Evolutionary conservation across 805 yeast genomes (phyloP), one percentile per base, ranked within the genome.

Genomic region (Teunomyces cretensis): DNA sequence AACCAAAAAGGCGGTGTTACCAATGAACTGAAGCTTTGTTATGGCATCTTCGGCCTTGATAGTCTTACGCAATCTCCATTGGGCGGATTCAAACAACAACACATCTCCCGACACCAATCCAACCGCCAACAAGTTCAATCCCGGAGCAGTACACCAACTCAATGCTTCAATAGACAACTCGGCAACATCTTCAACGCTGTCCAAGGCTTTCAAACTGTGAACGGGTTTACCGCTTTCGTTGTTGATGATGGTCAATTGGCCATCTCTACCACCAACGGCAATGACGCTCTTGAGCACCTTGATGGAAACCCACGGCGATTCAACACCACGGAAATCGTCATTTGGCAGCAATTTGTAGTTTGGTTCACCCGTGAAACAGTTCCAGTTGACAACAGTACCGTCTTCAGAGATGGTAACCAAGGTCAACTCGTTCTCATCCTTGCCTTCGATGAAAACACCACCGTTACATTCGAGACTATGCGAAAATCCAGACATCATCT

Each of bases 61-160:
- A 30, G 81, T 72, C 53, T 80, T 81, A 66, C 99, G 82, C 42
- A 88, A 76, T 61, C 86, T 80, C 97, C 98, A 92, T 32, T 90
- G 83, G 45, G 79, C 79, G 4, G 91, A 76, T 61, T 92, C 97
- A 58, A 84, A 89, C 43, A 94, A 71, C 45, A 84, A 70, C n/a
- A 94, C 75, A 48, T 83, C 86, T 35, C 99, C 99, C 26, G 87
- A 82, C 16, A 94, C 98, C 52, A 88, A 73, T 6, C 99, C 99
- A 8, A 86, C 78, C 1, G 97, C 98, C 61, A 94, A 67, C 38
- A 72, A 58, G 48, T 62, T 67, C 38, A 89, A 64, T 24, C 84
- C 76, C 12, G 80, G 78, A 35, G 67, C 62, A 14, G 55, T 53
- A 57, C 90, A 82, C 96, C 96, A 94, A 11, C 86, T 64, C 42